A percentile compares a stretch with the other conserved stretches of the same genome.
These are phyloP conservation scores for Drechslerella dactyloides DNA, from an alignment of 2,329 filamentous ascomycete genomes.

Conservation along the genomic window DNA sequence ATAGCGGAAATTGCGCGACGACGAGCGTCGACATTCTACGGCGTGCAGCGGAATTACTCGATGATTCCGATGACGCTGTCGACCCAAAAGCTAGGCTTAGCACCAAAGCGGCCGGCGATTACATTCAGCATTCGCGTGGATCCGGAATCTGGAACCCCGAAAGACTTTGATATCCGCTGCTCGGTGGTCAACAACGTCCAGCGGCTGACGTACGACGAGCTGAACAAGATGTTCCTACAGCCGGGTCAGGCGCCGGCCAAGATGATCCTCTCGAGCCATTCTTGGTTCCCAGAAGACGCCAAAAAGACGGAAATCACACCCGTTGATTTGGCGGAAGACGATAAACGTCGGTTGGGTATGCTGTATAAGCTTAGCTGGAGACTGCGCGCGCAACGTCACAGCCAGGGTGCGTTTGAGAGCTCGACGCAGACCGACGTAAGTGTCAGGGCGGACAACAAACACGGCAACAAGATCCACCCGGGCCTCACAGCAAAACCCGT, in stretches of 20 bases:
- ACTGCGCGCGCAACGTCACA: background rate
- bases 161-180: slow-evolving; percentile 65
- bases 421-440: background rate
- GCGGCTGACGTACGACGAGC: slow-evolving; percentile 65
- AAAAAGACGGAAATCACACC: background rate
- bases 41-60: slow-evolving; percentile 67
- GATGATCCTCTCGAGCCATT: slow-evolving; percentile 17
- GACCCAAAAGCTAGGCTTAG: slow-evolving; percentile 65
- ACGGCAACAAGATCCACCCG: slow-evolving; percentile 32
- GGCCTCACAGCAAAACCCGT: slow-evolving; percentile 45
- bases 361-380: slow-evolving; percentile 33
- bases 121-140: slow-evolving; percentile 70
- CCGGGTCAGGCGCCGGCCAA: background rate
- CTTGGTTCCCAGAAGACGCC: background rate
- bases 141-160: slow-evolving; percentile 61
- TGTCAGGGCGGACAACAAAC: slow-evolving; percentile 23
- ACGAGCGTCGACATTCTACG: slow-evolving; percentile 63
- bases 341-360: slow-evolving; percentile 6
- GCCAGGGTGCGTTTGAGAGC: slow-evolving; percentile 7
- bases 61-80: slow-evolving; percentile 66
- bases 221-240: slow-evolving; percentile 57
- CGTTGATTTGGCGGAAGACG: background rate
- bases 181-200: slow-evolving; percentile 65
- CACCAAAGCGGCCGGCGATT: slow-evolving; percentile 63
- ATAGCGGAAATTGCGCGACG: slow-evolving; percentile 69